Percentiles rank a stretch among this genome's conserved stretches.
Conservation (phyloP, 805 yeast species). For the Barnettozyma wickerhamii region DNA sequence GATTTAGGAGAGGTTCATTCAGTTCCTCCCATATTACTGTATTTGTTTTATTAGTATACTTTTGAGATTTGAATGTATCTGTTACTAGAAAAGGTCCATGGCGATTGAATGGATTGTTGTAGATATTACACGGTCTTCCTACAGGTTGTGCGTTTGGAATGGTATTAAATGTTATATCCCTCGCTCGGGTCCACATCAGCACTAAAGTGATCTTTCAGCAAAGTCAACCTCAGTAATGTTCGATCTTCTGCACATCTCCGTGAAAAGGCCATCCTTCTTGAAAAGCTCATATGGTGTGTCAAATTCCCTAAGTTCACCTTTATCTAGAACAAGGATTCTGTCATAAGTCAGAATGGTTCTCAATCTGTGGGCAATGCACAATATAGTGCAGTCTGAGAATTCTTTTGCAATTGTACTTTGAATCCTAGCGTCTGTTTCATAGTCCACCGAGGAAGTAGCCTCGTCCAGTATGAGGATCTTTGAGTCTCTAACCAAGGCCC, state of each 20-base stretch:
- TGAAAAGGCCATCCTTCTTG: conserved; percentile 38
- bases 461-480: conserved; percentile 58
- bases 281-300: conserved; percentile 46
- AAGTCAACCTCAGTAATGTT: conserved; percentile 30
- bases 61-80: too few relatives aligned
- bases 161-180: too few relatives aligned
- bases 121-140: too few relatives aligned
- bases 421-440: conserved; percentile 57
- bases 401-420: conserved; percentile 52
- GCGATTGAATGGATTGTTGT: too few relatives aligned
- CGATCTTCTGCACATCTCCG: conserved; percentile 46
- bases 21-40: too few relatives aligned
- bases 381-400: conserved; percentile 50
- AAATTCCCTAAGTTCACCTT: conserved; percentile 46
- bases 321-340: conserved; percentile 48
- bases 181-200: too few relatives aligned
- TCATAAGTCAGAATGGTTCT: conserved; percentile 54
- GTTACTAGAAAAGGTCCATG: too few relatives aligned
- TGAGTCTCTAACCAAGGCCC: conserved; percentile 58
- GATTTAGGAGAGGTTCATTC: too few relatives aligned
- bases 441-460: conserved; percentile 66
- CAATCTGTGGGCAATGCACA: conserved; percentile 65
- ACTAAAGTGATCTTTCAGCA: too few relatives aligned
- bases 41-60: too few relatives aligned
- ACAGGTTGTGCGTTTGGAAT: too few relatives aligned